Evolutionary conservation across 106 monocot species (phyloP).

Genomic region (Chionographis japonica): DNA sequence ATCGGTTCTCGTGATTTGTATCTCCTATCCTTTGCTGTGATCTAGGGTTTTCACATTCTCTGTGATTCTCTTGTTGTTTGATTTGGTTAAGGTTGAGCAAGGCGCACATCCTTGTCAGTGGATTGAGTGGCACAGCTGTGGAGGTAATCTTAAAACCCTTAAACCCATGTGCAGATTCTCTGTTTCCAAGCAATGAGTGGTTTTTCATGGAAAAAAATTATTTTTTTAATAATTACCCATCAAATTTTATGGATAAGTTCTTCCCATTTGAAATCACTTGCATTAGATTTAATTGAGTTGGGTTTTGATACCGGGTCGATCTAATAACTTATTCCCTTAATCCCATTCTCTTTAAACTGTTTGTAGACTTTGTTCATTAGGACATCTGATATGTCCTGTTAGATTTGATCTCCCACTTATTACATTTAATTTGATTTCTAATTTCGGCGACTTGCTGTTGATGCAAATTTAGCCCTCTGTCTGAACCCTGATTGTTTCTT

Average conservation of each 20-base stretch:
- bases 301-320: too few relatives aligned
- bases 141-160: constrained; percentile 36
- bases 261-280: too few relatives aligned
- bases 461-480: too few relatives aligned
- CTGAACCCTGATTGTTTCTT: constrained; percentile 6
- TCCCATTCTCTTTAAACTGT: neutral
- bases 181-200: too few relatives aligned
- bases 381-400: too few relatives aligned
- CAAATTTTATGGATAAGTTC: too few relatives aligned
- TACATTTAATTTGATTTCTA: too few relatives aligned
- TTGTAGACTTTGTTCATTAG: neutral
- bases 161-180: neutral
- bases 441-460: too few relatives aligned
- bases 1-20: neutral
- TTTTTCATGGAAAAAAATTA: too few relatives aligned
- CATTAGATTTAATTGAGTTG: too few relatives aligned
- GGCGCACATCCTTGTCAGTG: constrained; percentile 68
- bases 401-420: too few relatives aligned
- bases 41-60: neutral
- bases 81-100: constrained; percentile 63
- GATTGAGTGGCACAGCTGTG: constrained; percentile 60
- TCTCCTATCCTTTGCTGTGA: neutral
- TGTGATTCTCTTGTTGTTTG: neutral
- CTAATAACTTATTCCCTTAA: neutral
- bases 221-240: too few relatives aligned